Conservation (phyloP, 768 basidiomycete genomes). For the Lentinula edodes region DNA sequence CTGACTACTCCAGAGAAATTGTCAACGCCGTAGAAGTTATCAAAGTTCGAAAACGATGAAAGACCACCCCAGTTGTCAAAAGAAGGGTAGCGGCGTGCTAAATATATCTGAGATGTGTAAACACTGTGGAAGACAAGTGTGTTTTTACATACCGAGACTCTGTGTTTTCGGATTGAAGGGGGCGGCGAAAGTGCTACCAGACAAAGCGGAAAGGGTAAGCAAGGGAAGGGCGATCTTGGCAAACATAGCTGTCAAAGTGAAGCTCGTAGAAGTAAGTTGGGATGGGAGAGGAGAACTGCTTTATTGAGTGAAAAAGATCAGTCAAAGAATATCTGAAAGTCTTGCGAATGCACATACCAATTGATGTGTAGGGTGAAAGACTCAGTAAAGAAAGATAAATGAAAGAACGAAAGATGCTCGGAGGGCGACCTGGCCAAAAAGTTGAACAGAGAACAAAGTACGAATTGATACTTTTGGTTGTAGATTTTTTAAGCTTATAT, state of each 20-base stretch:
- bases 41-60: slow-evolving; percentile 9
- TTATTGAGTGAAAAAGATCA: not conserved
- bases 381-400: not conserved
- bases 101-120: not conserved
- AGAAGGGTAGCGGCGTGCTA: slow-evolving; percentile 4
- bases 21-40: slow-evolving; percentile 12
- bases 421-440: not conserved
- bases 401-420: not conserved
- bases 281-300: not conserved
- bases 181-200: slow-evolving; percentile 23
- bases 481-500: not conserved
- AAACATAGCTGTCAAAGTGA: slow-evolving; percentile 25
- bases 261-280: not conserved
- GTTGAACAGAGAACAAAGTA: not conserved
- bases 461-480: not conserved
- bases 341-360: not conserved
- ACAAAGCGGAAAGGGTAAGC: slow-evolving; percentile 25
- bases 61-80: slow-evolving; percentile 15
- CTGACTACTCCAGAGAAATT: slow-evolving; percentile 15
- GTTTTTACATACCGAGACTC: slow-evolving; percentile 20
- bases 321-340: not conserved
- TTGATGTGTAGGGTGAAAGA: not conserved
- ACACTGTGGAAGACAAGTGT: no score
- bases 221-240: slow-evolving; percentile 28
- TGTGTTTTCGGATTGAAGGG: slow-evolving; percentile 17